A percentile compares a stretch with the other conserved stretches of the same genome.
Conservation (phyloP, 2,329 filamentous ascomycete genomes). For the Elsinoe fawcettii region DNA sequence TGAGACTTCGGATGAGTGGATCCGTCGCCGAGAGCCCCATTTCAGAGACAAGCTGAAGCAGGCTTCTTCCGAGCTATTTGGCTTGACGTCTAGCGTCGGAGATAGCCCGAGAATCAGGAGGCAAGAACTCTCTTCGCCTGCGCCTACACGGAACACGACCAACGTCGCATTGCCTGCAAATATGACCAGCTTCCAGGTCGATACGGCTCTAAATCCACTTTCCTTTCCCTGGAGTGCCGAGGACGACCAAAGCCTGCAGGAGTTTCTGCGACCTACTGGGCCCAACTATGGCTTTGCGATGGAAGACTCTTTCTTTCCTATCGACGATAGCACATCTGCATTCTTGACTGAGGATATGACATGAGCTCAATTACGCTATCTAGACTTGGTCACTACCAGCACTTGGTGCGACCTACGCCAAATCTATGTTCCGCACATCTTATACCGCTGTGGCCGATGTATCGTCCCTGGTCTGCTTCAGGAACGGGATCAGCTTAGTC, state of each 20-base stretch:
- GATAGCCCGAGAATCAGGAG: not conserved
- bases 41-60: slow-evolving; percentile 21
- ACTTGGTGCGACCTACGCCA: not conserved
- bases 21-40: slow-evolving; percentile 21
- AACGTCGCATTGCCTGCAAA: not conserved
- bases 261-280: slow-evolving; percentile 24
- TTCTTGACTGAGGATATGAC: not conserved
- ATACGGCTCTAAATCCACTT: slow-evolving; percentile 20
- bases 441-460: slow-evolving; percentile 25
- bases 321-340: slow-evolving; percentile 22
- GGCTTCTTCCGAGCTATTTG: slow-evolving; percentile 26
- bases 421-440: not conserved
- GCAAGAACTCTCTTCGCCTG: no score
- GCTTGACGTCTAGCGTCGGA: slow-evolving; percentile 17
- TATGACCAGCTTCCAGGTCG: slow-evolving; percentile 17
- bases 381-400: not conserved
- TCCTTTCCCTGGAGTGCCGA: slow-evolving; percentile 24
- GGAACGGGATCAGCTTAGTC: slow-evolving; percentile 46
- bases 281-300: slow-evolving; percentile 21
- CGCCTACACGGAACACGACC: not conserved
- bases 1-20: slow-evolving; percentile 20
- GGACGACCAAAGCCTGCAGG: slow-evolving; percentile 24
- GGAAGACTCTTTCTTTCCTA: slow-evolving; percentile 24
- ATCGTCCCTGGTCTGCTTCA: slow-evolving; percentile 46
- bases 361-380: not conserved